A percentile compares a stretch with the other conserved stretches of the same genome.
Conservation (phyloP, 2,329 filamentous ascomycete species). For the Botryosphaeria dothidea region DNA sequence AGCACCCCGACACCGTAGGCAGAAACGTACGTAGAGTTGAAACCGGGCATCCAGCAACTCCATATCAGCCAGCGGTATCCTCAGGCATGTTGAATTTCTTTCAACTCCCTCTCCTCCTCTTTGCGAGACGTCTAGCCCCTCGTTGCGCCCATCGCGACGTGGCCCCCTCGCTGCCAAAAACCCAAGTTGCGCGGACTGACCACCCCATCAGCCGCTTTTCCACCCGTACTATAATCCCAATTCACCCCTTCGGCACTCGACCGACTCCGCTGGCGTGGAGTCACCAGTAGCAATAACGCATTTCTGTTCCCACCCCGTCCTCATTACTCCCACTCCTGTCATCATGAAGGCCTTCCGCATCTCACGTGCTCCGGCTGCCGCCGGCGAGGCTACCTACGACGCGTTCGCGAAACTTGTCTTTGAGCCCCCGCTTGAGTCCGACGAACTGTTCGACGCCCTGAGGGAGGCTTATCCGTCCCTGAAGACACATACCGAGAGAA, state of each 20-base stretch:
- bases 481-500: conserved; percentile 20
- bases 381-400: conserved; percentile 7
- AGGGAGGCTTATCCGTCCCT: conserved; percentile 11
- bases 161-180: conserved; percentile 1
- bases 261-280: conserved; percentile 14
- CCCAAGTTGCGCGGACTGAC: background rate
- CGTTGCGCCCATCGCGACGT: conserved; percentile 10
- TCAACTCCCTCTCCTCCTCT: background rate
- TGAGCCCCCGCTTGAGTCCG: conserved; percentile 20
- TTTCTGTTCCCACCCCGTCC: conserved; percentile 1
- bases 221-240: background rate
- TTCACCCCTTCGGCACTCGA: background rate
- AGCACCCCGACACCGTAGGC: background rate
- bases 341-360: conserved; percentile 18
- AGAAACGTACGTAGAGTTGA: background rate
- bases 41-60: background rate
- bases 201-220: background rate
- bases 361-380: conserved; percentile 17
- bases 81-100: background rate
- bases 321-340: background rate
- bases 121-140: conserved; percentile 5
- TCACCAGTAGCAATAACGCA: conserved; percentile 2
- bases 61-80: conserved; percentile 12
- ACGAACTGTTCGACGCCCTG: conserved; percentile 21
- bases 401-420: conserved; percentile 20